phyloP scores from a whole-genome alignment of 352 stramenopile species.

The Phytophthora crassamura region DNA sequence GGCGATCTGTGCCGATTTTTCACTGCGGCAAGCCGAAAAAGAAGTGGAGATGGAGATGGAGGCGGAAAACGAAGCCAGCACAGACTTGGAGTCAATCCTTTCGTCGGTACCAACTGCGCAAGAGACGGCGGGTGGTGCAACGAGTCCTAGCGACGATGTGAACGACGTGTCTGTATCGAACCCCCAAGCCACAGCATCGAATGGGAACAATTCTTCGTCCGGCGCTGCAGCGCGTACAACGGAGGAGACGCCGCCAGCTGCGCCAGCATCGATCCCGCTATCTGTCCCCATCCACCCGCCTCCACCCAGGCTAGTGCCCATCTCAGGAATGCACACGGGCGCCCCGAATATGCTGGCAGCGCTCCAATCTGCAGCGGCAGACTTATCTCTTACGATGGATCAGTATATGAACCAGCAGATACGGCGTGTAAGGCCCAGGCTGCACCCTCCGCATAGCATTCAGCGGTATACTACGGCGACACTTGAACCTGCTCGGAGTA shows the following conservation, averaged over 20 bases:
- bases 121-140: constrained; percentile 55
- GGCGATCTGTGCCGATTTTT: constrained; percentile 96
- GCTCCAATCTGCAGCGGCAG: constrained; percentile 65
- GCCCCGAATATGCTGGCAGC: constrained; percentile 66
- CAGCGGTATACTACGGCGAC: constrained; percentile 40
- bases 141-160: constrained; percentile 66
- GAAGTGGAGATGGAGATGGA: constrained; percentile 87
- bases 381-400: constrained; percentile 77
- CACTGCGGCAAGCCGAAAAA: constrained; percentile 87
- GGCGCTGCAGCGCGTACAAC: constrained; percentile 17
- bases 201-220: constrained; percentile 48
- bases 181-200: constrained; percentile 41
- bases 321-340: constrained; percentile 39
- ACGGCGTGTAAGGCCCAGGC: constrained; percentile 71
- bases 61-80: constrained; percentile 73
- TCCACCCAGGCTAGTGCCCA: constrained; percentile 44
- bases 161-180: constrained; percentile 65
- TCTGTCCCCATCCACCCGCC: constrained; percentile 45
- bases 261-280: constrained; percentile 36
- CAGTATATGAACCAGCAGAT: constrained; percentile 87
- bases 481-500: constrained; percentile 37
- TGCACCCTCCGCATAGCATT: constrained; percentile 53
- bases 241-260: constrained; percentile 4
- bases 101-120: constrained; percentile 63
- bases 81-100: constrained; percentile 79